A percentile compares a stretch with the other conserved stretches of the same genome.
These are phyloP conservation scores for Apiospora arundinis DNA, from an alignment of 2,329 filamentous ascomycete genomes.

Conservation along the genomic window DNA sequence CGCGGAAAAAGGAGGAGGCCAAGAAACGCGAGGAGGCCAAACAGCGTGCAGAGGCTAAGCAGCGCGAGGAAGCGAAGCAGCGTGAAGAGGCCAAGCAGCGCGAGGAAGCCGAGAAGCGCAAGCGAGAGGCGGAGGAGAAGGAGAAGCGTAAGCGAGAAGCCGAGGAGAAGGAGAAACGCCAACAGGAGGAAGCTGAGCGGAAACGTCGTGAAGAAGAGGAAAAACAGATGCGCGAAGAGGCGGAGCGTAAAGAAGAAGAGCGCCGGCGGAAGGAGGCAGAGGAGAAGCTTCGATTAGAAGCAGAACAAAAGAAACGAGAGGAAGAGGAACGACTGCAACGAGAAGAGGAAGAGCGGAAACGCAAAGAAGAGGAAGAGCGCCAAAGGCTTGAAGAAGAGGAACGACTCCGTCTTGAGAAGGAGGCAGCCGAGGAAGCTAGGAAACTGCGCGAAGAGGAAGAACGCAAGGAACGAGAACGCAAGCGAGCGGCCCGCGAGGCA, in stretches of 20 bases:
- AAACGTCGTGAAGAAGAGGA: slow-evolving; percentile 36
- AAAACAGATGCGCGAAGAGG: slow-evolving; percentile 40
- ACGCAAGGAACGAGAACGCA: slow-evolving; percentile 55
- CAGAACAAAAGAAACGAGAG: slow-evolving; percentile 39
- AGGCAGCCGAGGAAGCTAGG: slow-evolving; percentile 56
- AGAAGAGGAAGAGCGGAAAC: slow-evolving; percentile 46
- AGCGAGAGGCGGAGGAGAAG: slow-evolving; percentile 46
- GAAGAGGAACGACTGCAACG: slow-evolving; percentile 45
- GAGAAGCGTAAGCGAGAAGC: slow-evolving; percentile 37
- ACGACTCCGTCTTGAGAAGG: slow-evolving; percentile 52
- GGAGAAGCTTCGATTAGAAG: slow-evolving; percentile 32
- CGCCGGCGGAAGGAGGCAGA: slow-evolving; percentile 34
- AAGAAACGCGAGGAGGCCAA: slow-evolving; percentile 36
- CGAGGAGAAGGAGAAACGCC: slow-evolving; percentile 41
- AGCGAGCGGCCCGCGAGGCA: slow-evolving; percentile 53
- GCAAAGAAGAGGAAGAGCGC: slow-evolving; percentile 45
- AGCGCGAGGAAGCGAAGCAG: slow-evolving; percentile 32
- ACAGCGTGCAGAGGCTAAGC: slow-evolving; percentile 39
- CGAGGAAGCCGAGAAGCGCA: slow-evolving; percentile 43
- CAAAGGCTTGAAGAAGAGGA: slow-evolving; percentile 55
- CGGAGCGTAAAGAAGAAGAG: slow-evolving; percentile 44
- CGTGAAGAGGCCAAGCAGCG: slow-evolving; percentile 40
- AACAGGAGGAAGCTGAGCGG: slow-evolving; percentile 45
- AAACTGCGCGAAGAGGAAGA: slow-evolving; percentile 60
- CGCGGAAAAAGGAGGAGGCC: slow-evolving; percentile 40